Evolutionary conservation across 441 rosid species (phyloP).

Genomic region (Pelargonium cotyledonis): DNA sequence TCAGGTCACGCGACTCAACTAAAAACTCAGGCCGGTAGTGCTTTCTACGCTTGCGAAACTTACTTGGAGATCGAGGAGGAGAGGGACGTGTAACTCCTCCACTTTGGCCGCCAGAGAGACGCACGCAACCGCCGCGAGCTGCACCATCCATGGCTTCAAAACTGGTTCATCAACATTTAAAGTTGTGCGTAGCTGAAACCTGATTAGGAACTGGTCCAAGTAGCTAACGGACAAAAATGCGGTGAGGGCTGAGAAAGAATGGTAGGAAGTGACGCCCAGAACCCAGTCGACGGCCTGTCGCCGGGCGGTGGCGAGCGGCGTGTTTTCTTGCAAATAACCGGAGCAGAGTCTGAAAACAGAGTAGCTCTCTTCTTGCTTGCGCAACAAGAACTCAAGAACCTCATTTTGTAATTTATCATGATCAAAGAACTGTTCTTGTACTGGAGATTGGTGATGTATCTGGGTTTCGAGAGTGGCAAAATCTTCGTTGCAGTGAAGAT

Average conservation of each 20-base stretch:
- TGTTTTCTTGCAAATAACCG: not conserved
- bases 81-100: constrained; percentile 58
- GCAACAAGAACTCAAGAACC: too few species aligned
- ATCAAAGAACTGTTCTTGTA: too few species aligned
- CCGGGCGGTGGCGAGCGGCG: constrained; percentile 18
- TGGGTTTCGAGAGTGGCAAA: too few species aligned
- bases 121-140: constrained; percentile 55
- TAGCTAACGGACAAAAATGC: constrained; percentile 52
- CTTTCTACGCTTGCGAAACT: too few species aligned
- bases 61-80: constrained; percentile 56
- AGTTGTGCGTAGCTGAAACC: constrained; percentile 35
- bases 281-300: constrained; percentile 55
- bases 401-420: too few species aligned
- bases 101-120: constrained; percentile 67
- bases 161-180: too few species aligned
- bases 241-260: constrained; percentile 47
- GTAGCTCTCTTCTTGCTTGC: not conserved
- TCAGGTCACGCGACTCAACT: too few species aligned
- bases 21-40: too few species aligned
- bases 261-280: constrained; percentile 39
- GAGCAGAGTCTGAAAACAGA: constrained; percentile 32
- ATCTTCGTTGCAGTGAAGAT: too few species aligned
- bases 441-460: too few species aligned
- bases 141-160: constrained; percentile 57
- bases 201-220: constrained; percentile 52